Evolutionary conservation across 108 stramenopile genomes (phyloP), one percentile per base, ranked within the genome.

Genomic region (Aurantiochytrium sp.): DNA sequence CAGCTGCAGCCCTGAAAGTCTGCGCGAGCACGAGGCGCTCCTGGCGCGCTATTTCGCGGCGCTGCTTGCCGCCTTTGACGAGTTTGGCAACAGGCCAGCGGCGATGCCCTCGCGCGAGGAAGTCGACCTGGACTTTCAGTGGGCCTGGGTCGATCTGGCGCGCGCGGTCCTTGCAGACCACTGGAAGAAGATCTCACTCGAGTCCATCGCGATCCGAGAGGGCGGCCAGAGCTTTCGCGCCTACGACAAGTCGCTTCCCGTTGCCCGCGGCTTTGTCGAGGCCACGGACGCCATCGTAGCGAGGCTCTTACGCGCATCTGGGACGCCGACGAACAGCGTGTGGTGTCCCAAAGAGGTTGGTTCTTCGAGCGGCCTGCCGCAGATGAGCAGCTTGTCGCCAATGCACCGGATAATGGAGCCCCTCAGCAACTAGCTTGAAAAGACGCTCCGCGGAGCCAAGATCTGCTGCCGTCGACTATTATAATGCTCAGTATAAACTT

Each of bases 1-100:
- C 24, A 88, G 90, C 52, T 85, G 90, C 36, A 87, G 85, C 73
- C 86, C 87, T 1, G 89, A 88, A 31, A 54, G 92, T 42, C 89
- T 92, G n/a, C 68, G 87, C 54, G 92, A 91, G 12, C 6, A 27
- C 27, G 19, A 81, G 73, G n/a, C 39, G 36, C 73, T 81, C 30
- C 10, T 81, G 12, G 73, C 8, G 1, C 36, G n/a, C 0, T 81
- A 81, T 24, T 30, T 30, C 39, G n/a, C 73, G 6, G n/a, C n/a
- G 12, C 45, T 81, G 12, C 10, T n/a, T 12, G 24, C 8, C 6
- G 45, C 42, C 27, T 81, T 81, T n/a, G 73, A n/a, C 1, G n/a
- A 24, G 19, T 42, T 48, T 81, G 73, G 59, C 22, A 19, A 6
- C 12, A 24, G 8, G n/a, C 6, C 24, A 30, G 39, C 45, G 24